A percentile compares a stretch with the other conserved stretches of the same genome.
phyloP scores from a whole-genome alignment of 1,284 basidiomycete species.

The Salmacisia buchloeana region DNA sequence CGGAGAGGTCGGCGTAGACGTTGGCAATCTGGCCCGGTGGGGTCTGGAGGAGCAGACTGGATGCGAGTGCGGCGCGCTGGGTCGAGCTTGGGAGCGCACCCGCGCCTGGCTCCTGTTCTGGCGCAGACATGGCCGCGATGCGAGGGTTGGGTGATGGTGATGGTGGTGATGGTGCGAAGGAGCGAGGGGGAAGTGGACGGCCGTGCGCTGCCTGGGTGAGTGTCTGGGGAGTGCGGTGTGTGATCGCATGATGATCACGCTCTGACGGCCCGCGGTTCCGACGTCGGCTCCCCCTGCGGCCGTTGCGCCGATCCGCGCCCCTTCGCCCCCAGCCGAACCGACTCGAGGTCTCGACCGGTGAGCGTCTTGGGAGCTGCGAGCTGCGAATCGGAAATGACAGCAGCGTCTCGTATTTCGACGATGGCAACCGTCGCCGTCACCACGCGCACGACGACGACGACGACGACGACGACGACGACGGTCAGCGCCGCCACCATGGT shows the following conservation, averaged over 20 bases:
- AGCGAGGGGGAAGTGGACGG: background rate
- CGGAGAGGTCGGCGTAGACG: conserved; percentile 34
- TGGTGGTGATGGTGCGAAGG: background rate
- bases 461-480: background rate
- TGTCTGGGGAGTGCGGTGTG: background rate
- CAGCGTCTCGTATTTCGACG: no score
- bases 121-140: background rate
- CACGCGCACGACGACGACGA: background rate
- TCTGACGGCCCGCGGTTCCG: no score
- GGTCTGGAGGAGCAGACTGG: conserved; percentile 25
- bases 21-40: conserved; percentile 35
- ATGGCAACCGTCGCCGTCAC: no score
- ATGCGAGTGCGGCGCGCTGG: background rate
- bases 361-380: no score
- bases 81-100: background rate
- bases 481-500: background rate
- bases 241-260: no score
- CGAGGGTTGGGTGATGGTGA: background rate
- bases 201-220: background rate
- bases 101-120: no score
- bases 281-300: no score
- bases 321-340: no score
- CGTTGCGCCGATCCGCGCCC: no score
- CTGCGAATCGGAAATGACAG: no score
- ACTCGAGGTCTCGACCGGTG: no score